A percentile compares a stretch with the other conserved stretches of the same genome.
Evolutionary conservation across 192 early-diverging fungal genomes (phyloP).

Genomic region (Backusella sp.): DNA sequence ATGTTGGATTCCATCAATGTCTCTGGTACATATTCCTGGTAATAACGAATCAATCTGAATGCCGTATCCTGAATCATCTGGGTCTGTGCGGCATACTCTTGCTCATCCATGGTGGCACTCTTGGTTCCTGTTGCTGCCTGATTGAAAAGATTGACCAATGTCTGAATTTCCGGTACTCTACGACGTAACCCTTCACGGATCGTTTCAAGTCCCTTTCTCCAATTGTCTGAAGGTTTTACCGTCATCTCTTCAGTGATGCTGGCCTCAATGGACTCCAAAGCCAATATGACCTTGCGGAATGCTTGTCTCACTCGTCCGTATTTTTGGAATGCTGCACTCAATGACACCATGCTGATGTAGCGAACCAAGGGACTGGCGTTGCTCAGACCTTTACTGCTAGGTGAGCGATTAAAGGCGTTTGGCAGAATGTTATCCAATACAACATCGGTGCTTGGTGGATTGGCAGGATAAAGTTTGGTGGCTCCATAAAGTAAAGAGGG

Average conservation of each 20-base stretch:
- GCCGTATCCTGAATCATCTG: conserved; percentile 52
- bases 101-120: conserved; percentile 44
- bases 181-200: conserved; percentile 59
- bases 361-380: conserved; percentile 62
- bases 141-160: conserved; percentile 52
- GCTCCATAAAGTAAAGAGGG: conserved; percentile 53
- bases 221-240: conserved; percentile 22
- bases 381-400: conserved; percentile 60
- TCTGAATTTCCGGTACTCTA: conserved; percentile 70
- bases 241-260: not conserved
- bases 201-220: conserved; percentile 26
- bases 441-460: conserved; percentile 55
- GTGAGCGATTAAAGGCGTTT: conserved; percentile 44
- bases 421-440: conserved; percentile 76
- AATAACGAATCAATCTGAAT: conserved; percentile 61
- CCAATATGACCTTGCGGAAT: conserved; percentile 35
- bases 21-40: conserved; percentile 65
- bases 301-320: conserved; percentile 28
- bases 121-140: conserved; percentile 25
- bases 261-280: conserved; percentile 24
- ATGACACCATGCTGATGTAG: conserved; percentile 57
- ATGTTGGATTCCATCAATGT: conserved; percentile 67
- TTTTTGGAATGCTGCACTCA: conserved; percentile 63
- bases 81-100: conserved; percentile 32
- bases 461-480: conserved; percentile 37